Conservation (phyloP, 352 stramenopile species). For the Pythium rhizo-oryzae region DNA sequence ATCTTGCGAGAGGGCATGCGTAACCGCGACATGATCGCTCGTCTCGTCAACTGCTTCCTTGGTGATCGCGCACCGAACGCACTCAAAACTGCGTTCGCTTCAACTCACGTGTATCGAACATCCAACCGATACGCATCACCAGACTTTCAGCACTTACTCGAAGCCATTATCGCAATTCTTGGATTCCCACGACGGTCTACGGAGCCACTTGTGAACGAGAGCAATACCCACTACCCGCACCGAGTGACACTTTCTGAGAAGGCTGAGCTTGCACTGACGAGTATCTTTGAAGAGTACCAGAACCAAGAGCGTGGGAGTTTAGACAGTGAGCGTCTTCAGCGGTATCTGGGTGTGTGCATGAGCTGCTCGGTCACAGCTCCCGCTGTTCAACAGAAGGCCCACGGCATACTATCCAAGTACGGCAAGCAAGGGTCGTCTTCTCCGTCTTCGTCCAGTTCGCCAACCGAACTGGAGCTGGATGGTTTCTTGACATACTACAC, state of each 20-base stretch:
- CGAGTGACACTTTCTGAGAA: slow-evolving; percentile 74
- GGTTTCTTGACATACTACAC: slow-evolving; percentile 86
- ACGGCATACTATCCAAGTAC: slow-evolving; percentile 72
- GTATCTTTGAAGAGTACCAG: slow-evolving; percentile 80
- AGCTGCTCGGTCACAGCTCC: slow-evolving; percentile 52
- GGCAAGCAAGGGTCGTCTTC: slow-evolving; percentile 41
- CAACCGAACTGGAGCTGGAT: slow-evolving; percentile 57
- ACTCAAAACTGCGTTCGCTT: slow-evolving; percentile 79
- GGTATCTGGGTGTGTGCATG: slow-evolving; percentile 73
- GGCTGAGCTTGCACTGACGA: slow-evolving; percentile 64
- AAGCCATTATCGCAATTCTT: slow-evolving; percentile 86
- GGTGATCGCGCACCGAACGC: slow-evolving; percentile 58
- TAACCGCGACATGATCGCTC: slow-evolving; percentile 71
- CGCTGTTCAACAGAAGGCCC: slow-evolving; percentile 67
- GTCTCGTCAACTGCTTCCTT: slow-evolving; percentile 84
- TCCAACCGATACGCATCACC: slow-evolving; percentile 65
- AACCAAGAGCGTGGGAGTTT: slow-evolving; percentile 37
- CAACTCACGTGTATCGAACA: slow-evolving; percentile 44
- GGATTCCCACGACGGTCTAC: slow-evolving; percentile 64
- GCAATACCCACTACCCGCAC: slow-evolving; percentile 69
- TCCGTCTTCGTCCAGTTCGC: slow-evolving; percentile 25
- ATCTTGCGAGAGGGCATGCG: slow-evolving; percentile 56
- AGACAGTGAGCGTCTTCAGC: slow-evolving; percentile 60
- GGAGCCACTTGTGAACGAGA: slow-evolving; percentile 71
- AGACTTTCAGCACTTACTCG: slow-evolving; percentile 89